Percentiles rank a stretch among this genome's conserved stretches.
Conservation (phyloP, 2,329 filamentous ascomycete species). For the Talaromyces atroroseus region DNA sequence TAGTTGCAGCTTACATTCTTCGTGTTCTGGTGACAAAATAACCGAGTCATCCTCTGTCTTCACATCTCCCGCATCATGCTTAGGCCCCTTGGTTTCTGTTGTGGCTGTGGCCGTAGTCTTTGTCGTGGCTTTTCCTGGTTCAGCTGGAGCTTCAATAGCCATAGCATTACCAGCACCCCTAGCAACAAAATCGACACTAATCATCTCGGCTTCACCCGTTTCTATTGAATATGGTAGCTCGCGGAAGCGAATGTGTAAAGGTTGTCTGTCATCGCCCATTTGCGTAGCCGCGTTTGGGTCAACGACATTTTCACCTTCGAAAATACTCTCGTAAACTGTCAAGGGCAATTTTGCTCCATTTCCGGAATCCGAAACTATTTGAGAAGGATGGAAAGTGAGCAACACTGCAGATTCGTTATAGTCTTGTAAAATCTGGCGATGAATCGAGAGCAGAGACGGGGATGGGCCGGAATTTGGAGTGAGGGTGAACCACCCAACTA, state of each 20-base stretch:
- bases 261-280: slow-evolving; percentile 60
- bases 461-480: slow-evolving; percentile 67
- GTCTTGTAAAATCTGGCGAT: slow-evolving; percentile 66
- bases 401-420: slow-evolving; percentile 85
- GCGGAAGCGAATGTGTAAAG: slow-evolving; percentile 66
- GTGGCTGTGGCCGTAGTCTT: slow-evolving; percentile 27
- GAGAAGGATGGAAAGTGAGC: slow-evolving; percentile 74
- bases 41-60: slow-evolving; percentile 22
- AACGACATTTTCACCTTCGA: slow-evolving; percentile 61
- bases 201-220: slow-evolving; percentile 96
- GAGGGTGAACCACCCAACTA: slow-evolving; percentile 90
- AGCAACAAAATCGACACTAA: slow-evolving; percentile 89
- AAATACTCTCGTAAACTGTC: slow-evolving; percentile 81
- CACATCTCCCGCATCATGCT: slow-evolving; percentile 24
- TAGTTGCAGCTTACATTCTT: slow-evolving; percentile 49
- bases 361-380: slow-evolving; percentile 46
- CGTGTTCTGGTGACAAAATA: slow-evolving; percentile 54
- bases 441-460: slow-evolving; percentile 62
- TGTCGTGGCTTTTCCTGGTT: slow-evolving; percentile 16
- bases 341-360: slow-evolving; percentile 78
- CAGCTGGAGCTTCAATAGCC: slow-evolving; percentile 40
- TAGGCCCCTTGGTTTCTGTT: slow-evolving; percentile 29
- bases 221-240: slow-evolving; percentile 84
- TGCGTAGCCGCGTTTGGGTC: slow-evolving; percentile 60
- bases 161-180: slow-evolving; percentile 77